Evolutionary conservation across 192 early-diverging fungal species (phyloP), one percentile per base, ranked within the genome.

Genomic region (Backusella tuberculispora): DNA sequence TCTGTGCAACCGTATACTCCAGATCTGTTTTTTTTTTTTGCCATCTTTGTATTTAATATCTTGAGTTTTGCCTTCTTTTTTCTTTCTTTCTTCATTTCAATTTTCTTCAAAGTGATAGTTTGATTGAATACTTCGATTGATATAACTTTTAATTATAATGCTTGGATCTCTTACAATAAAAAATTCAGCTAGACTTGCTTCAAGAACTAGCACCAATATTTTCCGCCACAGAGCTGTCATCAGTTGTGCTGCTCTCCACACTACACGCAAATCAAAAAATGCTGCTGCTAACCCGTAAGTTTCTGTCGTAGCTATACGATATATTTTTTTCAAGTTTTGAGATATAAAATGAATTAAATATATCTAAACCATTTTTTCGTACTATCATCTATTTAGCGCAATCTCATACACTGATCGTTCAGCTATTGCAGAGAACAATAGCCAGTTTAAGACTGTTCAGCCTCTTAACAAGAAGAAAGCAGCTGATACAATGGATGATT

Each of bases 401-500:
- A 69, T 69, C 44, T 46, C 68, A 9, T 24, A 69, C 29, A 17
- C 44, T 44, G 68, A 44, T 53, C 17, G 45, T 60, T 9, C 45
- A 67, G 69, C 43, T 44, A 19, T 45, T 12, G 40, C 53, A 29
- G 40, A 42, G 53, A 26, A 40, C 0, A 17, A 37, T 13, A 45
- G 10, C 21, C 4, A 13, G 38, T 47, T 43, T 68, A 44, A 46
- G 15, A 48, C 13, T 17, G 66, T 46, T 70, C 41, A 76, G 50
- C 69, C 67, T 5, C 47, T 67, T 29, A 19, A n/a, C 14, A 64
- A 40, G 24, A 66, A 60, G 9, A 0, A 53, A n/a, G 7, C 72
- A 6, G 19, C 60, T 13, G 19, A 44, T 66, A 41, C 56, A 74
- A 88, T 86, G 77, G 95, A 97, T 80, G 83, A 87, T 74, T 92